These are phyloP conservation scores for Ganoderma lingzhi DNA, from an alignment of 1,284 basidiomycete genomes.

Conservation along the genomic window DNA sequence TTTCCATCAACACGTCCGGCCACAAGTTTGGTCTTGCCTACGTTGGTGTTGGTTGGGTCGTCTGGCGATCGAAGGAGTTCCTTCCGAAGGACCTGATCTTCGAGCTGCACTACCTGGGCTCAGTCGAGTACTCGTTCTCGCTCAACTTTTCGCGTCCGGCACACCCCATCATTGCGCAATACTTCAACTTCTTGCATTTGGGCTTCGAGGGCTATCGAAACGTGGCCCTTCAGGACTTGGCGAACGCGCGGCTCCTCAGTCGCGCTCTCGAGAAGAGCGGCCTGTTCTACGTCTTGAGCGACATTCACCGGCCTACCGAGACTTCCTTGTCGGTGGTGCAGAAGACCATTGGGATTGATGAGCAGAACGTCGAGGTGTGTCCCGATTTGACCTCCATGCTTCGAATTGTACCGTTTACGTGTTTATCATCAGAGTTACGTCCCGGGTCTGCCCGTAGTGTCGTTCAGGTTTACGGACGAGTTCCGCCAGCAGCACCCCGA, in stretches of 20 bases:
- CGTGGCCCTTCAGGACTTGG: conserved; percentile 79
- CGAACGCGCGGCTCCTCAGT: conserved; percentile 87
- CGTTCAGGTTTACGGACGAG: conserved; percentile 89
- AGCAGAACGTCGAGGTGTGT: conserved; percentile 64
- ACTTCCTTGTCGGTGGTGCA: conserved; percentile 47
- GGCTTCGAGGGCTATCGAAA: conserved; percentile 85
- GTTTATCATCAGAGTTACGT: conserved; percentile 61
- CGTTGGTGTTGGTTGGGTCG: conserved; percentile 90
- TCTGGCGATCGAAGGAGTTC: conserved; percentile 81
- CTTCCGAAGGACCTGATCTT: conserved; percentile 93
- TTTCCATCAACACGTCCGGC: conserved; percentile 88
- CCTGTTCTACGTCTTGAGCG: conserved; percentile 79
- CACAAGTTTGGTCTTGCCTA: conserved; percentile 92
- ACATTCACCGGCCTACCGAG: conserved; percentile 62
- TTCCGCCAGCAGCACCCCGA: conserved; percentile 78
- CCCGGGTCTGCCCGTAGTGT: conserved; percentile 89
- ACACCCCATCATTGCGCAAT: conserved; percentile 90
- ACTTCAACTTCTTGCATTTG: conserved; percentile 90
- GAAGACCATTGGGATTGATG: conserved; percentile 49
- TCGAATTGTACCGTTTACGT: conserved; percentile 14
- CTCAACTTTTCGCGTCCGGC: conserved; percentile 95
- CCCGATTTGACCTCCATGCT: too few relatives aligned
- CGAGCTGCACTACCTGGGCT: conserved; percentile 84
- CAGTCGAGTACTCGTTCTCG: conserved; percentile 80
- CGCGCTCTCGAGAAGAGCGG: conserved; percentile 86